Percentiles rank a stretch among this genome's conserved stretches.
Evolutionary conservation across 192 early-diverging fungal genomes (phyloP).

Genomic region (Pilaira anomala): DNA sequence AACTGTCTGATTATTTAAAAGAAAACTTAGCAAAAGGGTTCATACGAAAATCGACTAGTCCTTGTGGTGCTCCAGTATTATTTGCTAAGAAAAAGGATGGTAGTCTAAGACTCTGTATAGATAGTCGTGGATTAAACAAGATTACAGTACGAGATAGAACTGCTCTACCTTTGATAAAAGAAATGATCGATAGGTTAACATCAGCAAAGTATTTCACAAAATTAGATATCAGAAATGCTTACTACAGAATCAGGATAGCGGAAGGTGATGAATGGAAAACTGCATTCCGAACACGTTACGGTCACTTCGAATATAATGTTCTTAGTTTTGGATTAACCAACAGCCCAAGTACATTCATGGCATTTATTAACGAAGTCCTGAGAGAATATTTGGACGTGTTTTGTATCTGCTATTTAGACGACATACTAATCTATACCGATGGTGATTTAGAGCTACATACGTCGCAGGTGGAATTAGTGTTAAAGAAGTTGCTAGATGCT

Average conservation of each 20-base stretch:
- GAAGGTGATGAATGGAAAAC: constrained; percentile 33
- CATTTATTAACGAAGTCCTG: constrained; percentile 46
- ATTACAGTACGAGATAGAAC: constrained; percentile 43
- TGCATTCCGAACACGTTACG: constrained; percentile 41
- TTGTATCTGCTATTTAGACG: constrained; percentile 42
- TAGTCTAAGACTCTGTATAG: constrained; percentile 25
- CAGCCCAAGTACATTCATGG: constrained; percentile 56
- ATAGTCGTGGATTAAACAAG: constrained; percentile 48
- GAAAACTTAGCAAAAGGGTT: constrained; percentile 11
- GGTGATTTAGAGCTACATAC: constrained; percentile 33
- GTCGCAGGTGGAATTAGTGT: constrained; percentile 10
- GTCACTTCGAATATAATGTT: constrained; percentile 53
- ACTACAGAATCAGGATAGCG: constrained; percentile 8
- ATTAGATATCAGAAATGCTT: constrained; percentile 22
- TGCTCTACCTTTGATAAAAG: constrained; percentile 41
- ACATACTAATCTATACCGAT: constrained; percentile 34
- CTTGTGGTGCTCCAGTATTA: constrained; percentile 39
- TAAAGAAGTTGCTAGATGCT: neutral
- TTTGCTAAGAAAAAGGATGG: constrained; percentile 53
- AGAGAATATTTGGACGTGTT: constrained; percentile 31
- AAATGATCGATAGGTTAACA: constrained; percentile 27
- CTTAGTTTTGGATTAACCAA: constrained; percentile 65
- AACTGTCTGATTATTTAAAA: constrained; percentile 2
- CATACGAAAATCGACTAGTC: constrained; percentile 22
- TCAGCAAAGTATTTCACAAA: constrained; percentile 24